Evolutionary conservation across 306 rosid species (phyloP), one percentile per base, ranked within the genome.

Genomic region (Acmispon strigosus): DNA sequence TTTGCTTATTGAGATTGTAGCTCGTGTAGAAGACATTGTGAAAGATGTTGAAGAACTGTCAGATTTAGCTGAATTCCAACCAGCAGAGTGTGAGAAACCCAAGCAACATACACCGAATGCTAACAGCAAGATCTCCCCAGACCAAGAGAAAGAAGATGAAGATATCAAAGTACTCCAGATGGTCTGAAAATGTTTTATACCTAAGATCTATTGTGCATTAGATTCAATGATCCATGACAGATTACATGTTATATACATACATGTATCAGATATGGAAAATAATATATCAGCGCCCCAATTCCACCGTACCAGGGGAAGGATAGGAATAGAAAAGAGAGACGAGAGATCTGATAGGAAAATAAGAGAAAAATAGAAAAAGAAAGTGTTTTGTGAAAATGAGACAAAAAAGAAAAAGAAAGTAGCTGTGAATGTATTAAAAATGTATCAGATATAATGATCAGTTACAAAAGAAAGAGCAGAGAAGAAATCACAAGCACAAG

Each of bases 11-110:
- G 95, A 91, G 76, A 89, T 81, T 16, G 71, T 82, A 10, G 39
- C 81, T 0, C 78, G 97, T 56, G 85, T 91, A 15, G 84, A 94
- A 80, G 83, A 41, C 67, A 79, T 89, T 51, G 96, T 87, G 3
- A 68, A 74, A 50, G 74, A 66, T 8, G 95, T 89, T 12, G 84
- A 82, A 52, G 86, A 86, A 24, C 74, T 94, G 0, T 90, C 91
- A 3, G 67, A 73, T 3, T 74, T 75, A 50, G 96, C 91, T 17
- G 8, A 67, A 13, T 79, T 73, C 54, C 8, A 73, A 60, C 19
- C 44, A 43, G 18, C 57, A 7, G 15, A n/a, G 17, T 50, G 66
- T 18, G 71, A 32, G 39, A 66, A 72, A 66, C 66, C 78, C 7
- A 72, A 78, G 65, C 78, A 71, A 47, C 68, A 54, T 54, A 5